Base-by-base conservation (phyloP, 352 stramenopile species). In the Globisporangium irregulare region DNA sequence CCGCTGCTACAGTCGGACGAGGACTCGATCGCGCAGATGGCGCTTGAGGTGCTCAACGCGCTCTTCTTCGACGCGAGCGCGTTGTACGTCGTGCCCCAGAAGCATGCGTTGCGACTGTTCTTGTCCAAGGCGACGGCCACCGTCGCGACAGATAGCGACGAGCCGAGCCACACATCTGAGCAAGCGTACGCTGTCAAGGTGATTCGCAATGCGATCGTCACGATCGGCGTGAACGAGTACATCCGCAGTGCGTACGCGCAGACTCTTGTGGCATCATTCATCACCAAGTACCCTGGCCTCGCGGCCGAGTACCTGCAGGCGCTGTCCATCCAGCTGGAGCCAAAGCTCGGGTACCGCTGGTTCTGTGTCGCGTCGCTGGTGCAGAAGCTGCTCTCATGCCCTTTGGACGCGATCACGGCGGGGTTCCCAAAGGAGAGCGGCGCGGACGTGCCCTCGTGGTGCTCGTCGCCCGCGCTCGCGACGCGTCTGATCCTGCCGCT, bases 311-410 rank as follows among this genome's bases (percentile, higher is more conserved):
- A 91, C 61, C 60, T 95, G 20, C 60, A 80, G 25, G 76, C 76
- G 7, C 46, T 93, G 43, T 68, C 82, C 0, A 66, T 91, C 18
- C 86, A 89, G 34, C 73, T 96, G 15, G 86, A 96, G 62, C 89
- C 89, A 1, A 88, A 87, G 27, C 76, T 79, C 1, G 82, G 76
- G 2, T 96, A 81, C 59, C 82, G 86, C 46, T 96, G 89, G 89
- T 96, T 94, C 66, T 85, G 74, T 24, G 75, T 90, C 5, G 78
- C 79, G 0, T 92, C 84, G 9, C 73, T 95, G 29, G 69, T 95
- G 29, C 81, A 93, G 58, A 87, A 84, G 41, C 58, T 93, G 41
- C 70, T 96, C 12, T 74, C 76, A 1, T 84, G 72, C 24, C 75
- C 86, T 3, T 62, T 95, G 10, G 72, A 86, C 57, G 72, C 75